A percentile compares a stretch with the other conserved stretches of the same genome.
phyloP scores from a whole-genome alignment of 768 basidiomycete species.

The Cubamyces sp. region DNA sequence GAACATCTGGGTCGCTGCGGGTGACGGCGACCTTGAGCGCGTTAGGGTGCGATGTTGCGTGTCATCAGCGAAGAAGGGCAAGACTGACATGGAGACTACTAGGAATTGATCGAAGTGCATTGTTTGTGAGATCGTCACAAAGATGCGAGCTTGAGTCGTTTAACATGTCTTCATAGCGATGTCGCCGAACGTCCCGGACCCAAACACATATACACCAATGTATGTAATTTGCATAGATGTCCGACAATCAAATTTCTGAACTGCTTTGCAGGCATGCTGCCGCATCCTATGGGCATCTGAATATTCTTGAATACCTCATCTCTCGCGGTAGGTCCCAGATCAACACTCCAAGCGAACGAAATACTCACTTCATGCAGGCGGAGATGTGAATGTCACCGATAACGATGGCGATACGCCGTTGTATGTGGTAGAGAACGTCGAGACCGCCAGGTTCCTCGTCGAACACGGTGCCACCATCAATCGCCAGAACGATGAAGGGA shows the following conservation, averaged over 20 bases:
- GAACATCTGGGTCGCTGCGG: conserved; percentile 94
- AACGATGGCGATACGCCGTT: conserved; percentile 90
- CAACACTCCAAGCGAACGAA: conserved; percentile 16
- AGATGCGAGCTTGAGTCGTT: conserved; percentile 8
- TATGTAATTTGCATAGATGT: conserved; percentile 37
- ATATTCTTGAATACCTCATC: conserved; percentile 78
- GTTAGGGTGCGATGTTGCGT: conserved; percentile 59
- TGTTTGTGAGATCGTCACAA: conserved; percentile 35
- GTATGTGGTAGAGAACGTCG: conserved; percentile 83
- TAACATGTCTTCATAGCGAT: conserved; percentile 37
- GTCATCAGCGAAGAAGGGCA: neutral
- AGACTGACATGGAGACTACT: conserved; percentile 16
- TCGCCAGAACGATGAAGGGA: conserved; percentile 68
- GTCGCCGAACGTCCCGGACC: conserved; percentile 74
- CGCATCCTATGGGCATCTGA: conserved; percentile 85
- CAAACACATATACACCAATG: conserved; percentile 84
- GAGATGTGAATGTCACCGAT: conserved; percentile 86
- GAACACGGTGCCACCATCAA: conserved; percentile 73
- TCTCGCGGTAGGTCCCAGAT: conserved; percentile 52
- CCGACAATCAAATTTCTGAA: no score
- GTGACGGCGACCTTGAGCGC: conserved; percentile 82
- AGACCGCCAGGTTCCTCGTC: conserved; percentile 78
- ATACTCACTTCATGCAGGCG: conserved; percentile 50
- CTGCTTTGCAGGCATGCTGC: conserved; percentile 77
- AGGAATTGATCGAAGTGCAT: conserved; percentile 65